Percentiles rank a stretch among this genome's conserved stretches.
Evolutionary conservation across 2,329 filamentous ascomycete species (phyloP).

Genomic region (Hymenoscyphus scutula): DNA sequence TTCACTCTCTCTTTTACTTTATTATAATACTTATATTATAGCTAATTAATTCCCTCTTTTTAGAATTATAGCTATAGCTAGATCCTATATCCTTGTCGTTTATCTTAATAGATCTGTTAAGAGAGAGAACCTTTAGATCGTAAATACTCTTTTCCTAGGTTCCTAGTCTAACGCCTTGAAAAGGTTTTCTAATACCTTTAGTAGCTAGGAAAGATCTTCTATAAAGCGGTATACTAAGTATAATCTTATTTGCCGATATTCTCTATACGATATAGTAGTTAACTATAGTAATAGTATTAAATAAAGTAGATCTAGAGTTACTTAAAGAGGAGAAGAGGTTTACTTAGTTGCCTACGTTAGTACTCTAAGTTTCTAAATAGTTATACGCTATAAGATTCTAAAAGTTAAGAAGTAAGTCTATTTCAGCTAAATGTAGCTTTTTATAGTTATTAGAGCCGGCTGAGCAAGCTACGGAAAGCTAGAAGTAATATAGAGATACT

Average conservation of each 20-base stretch:
- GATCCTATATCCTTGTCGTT: conserved; percentile 58
- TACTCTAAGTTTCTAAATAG: conserved; percentile 74
- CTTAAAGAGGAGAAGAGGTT: conserved; percentile 65
- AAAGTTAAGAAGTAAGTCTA: conserved; percentile 68
- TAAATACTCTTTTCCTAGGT: conserved; percentile 83
- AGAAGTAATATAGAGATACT: conserved; percentile 51
- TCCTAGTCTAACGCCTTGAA: conserved; percentile 70
- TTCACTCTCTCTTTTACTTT: no score
- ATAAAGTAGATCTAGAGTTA: conserved; percentile 68
- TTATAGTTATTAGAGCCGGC: conserved; percentile 61
- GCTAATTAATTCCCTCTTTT: no score
- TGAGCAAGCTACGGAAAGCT: conserved; percentile 62
- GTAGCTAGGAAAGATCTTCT: conserved; percentile 82
- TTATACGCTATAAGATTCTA: conserved; percentile 90
- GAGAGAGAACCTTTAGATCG: conserved; percentile 84
- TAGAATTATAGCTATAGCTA: no score
- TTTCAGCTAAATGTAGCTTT: conserved; percentile 58
- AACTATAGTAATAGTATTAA: conserved; percentile 70
- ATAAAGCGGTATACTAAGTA: conserved; percentile 90
- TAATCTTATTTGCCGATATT: conserved; percentile 69
- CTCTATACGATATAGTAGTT: conserved; percentile 65
- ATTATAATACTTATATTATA: no score
- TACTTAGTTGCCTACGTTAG: conserved; percentile 69
- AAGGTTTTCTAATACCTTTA: conserved; percentile 67
- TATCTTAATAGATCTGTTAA: conserved; percentile 60